phyloP scores from a whole-genome alignment of 495 filamentous ascomycete genomes.

The Xylaria scruposa region DNA sequence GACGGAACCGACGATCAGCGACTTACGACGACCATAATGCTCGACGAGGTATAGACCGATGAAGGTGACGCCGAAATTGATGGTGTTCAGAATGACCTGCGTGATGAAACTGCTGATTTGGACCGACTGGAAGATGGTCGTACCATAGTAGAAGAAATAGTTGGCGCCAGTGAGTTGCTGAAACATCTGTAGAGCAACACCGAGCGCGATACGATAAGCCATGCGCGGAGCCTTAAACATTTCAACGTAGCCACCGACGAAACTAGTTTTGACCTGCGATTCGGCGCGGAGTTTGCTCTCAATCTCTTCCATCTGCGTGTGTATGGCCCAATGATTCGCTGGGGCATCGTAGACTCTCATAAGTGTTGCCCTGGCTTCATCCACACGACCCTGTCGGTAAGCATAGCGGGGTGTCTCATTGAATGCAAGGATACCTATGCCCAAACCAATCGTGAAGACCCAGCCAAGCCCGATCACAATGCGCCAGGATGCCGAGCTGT shows the following conservation, averaged over 20 bases:
- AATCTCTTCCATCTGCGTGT: constrained; percentile 25
- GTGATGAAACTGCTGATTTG: constrained; percentile 74
- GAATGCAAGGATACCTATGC: constrained; percentile 64
- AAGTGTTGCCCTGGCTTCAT: constrained; percentile 19
- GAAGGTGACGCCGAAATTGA: constrained; percentile 77
- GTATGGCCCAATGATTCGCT: constrained; percentile 24
- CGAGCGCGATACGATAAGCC: constrained; percentile 71
- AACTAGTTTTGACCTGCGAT: constrained; percentile 12
- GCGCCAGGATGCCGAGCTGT: constrained; percentile 64
- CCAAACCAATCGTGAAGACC: constrained; percentile 67
- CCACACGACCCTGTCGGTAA: constrained; percentile 21
- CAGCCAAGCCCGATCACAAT: constrained; percentile 76
- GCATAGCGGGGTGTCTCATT: constrained; percentile 67
- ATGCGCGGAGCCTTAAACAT: constrained; percentile 59
- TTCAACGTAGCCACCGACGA: constrained; percentile 23
- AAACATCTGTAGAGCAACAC: constrained; percentile 69
- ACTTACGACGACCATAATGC: constrained; percentile 70
- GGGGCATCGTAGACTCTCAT: constrained; percentile 25
- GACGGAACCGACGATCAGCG: constrained; percentile 68
- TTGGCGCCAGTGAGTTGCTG: constrained; percentile 78
- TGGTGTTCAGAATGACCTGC: constrained; percentile 74
- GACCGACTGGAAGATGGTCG: constrained; percentile 71
- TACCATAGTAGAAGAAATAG: constrained; percentile 86
- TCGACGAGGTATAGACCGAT: constrained; percentile 77
- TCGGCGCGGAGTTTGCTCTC: constrained; percentile 22